Evolutionary conservation across 257 asterid species (phyloP), one percentile per base, ranked within the genome.

Genomic region (Lantana camara): DNA sequence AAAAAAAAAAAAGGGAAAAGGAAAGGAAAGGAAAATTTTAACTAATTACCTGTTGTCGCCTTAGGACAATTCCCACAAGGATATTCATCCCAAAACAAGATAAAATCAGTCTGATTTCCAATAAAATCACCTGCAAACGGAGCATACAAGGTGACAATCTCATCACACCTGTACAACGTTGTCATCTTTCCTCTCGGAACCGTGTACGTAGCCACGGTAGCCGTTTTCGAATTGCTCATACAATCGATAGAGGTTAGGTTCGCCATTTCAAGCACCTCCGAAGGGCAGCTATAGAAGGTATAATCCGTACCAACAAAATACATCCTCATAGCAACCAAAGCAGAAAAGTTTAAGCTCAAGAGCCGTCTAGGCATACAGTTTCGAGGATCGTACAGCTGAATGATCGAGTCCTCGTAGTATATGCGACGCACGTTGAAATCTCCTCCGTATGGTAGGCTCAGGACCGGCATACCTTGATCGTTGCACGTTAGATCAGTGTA

Each of bases 231-330:
- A 63, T 73, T 65, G 66, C 79, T 69, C 2, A 77, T 56, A 34
- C 82, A 77, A 44, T 6, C 49, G 4, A 69, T 55, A 1, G 44
- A 9, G 0, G 73, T 32, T 1, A 73, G 32, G 3, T 56, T 37
- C 1, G 63, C 24, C 1, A 48, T 0, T 21, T 42, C 58, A 37
- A 41, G 19, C 5, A 34, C 44, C 13, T 46, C 56, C 5, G 57
- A 29, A 9, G 79, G 79, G 55, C 79, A 73, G 50, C 56, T 64
- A 3, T 58, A 68, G 46, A 73, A 77, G n/a, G 73, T 73, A 69
- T 69, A 77, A 5, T 27, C 32, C 0, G 48, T 29, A 21, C 11
- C 48, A 64, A 3, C 32, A 27, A 60, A 1, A 17, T 58, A 27
- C 32, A 27, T 27, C 55, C 37, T 2, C 1, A 2, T 57, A 8